Conservation (phyloP, 2,329 filamentous ascomycete species). For the Elsinoe fawcettii region DNA sequence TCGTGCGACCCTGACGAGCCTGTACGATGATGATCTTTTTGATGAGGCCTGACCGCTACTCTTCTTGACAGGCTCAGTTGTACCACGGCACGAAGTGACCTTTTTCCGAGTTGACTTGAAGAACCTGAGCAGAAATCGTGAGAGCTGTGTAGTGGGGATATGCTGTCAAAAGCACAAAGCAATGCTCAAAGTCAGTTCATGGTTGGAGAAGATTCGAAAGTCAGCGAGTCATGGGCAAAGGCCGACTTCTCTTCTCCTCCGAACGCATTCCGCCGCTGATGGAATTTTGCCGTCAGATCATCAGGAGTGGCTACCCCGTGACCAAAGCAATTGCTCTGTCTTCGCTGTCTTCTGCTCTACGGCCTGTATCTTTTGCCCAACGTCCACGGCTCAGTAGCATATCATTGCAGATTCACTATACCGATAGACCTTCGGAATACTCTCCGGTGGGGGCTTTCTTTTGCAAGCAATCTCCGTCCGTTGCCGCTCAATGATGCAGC, state of each 20-base stretch:
- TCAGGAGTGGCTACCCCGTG: background rate
- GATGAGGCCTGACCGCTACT: background rate
- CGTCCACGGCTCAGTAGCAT: no score
- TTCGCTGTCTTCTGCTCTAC: background rate
- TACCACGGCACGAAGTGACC: no score
- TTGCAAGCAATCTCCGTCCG: background rate
- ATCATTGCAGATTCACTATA: no score
- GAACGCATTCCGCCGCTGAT: conserved; percentile 5
- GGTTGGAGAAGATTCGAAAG: background rate
- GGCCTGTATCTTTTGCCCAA: no score
- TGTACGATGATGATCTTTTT: background rate
- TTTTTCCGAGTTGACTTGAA: background rate
- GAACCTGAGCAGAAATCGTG: background rate
- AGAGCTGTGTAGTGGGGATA: background rate
- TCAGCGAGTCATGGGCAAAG: conserved; percentile 4
- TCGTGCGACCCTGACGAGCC: background rate
- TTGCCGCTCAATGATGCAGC: no score
- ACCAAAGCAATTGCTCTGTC: background rate
- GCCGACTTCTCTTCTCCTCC: background rate
- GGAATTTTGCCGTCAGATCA: background rate
- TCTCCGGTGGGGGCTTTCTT: background rate
- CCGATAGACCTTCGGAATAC: no score
- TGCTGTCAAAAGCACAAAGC: background rate
- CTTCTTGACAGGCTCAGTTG: background rate
- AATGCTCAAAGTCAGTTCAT: conserved; percentile 2